Evolutionary conservation across 176 grass and related monocot species (phyloP).

Genomic region (Carex myosuroides): DNA sequence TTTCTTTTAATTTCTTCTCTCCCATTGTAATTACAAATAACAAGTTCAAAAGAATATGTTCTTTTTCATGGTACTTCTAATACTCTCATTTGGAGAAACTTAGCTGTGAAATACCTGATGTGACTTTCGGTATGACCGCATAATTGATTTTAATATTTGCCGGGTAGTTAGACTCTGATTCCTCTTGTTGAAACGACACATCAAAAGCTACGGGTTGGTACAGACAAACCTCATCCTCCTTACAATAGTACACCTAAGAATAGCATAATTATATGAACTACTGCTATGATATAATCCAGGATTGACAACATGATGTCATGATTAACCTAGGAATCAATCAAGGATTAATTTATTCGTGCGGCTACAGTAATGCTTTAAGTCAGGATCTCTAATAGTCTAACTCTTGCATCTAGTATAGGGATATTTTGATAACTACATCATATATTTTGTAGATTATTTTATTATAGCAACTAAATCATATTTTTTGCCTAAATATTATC

Average conservation of each 20-base stretch:
- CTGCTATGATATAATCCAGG: background rate
- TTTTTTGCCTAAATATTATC: background rate
- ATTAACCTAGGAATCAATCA: slow-evolving; percentile 3
- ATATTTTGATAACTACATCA: background rate
- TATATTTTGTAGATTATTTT: background rate
- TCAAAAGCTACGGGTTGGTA: slow-evolving; percentile 82
- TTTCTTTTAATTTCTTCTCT: background rate
- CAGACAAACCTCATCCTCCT: slow-evolving; percentile 92
- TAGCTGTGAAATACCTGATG: slow-evolving; percentile 37
- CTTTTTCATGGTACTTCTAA: background rate
- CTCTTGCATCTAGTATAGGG: background rate
- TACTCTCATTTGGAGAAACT: slow-evolving; percentile 25
- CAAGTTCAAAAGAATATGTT: background rate
- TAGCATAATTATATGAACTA: slow-evolving; percentile 12
- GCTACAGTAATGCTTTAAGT: background rate
- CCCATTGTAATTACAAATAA: slow-evolving; percentile 1
- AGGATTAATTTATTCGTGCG: background rate
- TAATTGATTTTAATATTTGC: slow-evolving; percentile 48
- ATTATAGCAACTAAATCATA: background rate
- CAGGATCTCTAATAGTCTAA: background rate
- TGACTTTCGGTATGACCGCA: slow-evolving; percentile 54
- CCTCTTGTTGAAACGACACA: slow-evolving; percentile 57
- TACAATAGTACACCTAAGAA: slow-evolving; percentile 86
- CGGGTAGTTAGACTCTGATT: slow-evolving; percentile 17
- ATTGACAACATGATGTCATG: background rate